Conservation (phyloP, 2,329 filamentous ascomycete species). For the Fusarium mundagurra region DNA sequence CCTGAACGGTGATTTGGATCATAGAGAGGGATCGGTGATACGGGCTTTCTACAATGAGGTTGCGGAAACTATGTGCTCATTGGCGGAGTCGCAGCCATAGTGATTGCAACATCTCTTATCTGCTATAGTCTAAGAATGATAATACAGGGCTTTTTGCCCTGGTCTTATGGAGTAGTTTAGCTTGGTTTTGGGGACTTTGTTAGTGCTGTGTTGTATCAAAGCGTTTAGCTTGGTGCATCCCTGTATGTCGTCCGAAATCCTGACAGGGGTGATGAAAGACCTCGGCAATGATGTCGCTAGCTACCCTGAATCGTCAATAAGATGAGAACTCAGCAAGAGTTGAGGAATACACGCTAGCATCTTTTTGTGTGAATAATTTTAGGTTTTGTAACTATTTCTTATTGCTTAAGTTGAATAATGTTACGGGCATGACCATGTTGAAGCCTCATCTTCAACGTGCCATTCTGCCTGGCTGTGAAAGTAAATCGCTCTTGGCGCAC, state of each 20-base stretch:
- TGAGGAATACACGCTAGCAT: neutral
- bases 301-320: too few relatives aligned
- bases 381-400: neutral
- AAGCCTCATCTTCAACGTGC: neutral
- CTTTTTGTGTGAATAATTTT: neutral
- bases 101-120: neutral
- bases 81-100: conserved; percentile 6
- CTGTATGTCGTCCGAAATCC: neutral
- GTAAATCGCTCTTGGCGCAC: neutral
- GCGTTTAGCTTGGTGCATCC: neutral
- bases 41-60: conserved; percentile 13
- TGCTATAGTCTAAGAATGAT: neutral
- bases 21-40: neutral
- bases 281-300: neutral
- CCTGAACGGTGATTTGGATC: conserved; percentile 1
- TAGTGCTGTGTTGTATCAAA: neutral
- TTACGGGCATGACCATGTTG: neutral
- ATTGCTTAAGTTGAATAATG: neutral
- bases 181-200: neutral
- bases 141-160: neutral
- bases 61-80: conserved; percentile 4
- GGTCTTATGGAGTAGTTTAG: neutral
- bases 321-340: too few relatives aligned
- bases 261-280: neutral
- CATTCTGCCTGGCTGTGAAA: neutral